phyloP scores from a whole-genome alignment of 73 alveolate species.

The Tetrahymena borealis region DNA sequence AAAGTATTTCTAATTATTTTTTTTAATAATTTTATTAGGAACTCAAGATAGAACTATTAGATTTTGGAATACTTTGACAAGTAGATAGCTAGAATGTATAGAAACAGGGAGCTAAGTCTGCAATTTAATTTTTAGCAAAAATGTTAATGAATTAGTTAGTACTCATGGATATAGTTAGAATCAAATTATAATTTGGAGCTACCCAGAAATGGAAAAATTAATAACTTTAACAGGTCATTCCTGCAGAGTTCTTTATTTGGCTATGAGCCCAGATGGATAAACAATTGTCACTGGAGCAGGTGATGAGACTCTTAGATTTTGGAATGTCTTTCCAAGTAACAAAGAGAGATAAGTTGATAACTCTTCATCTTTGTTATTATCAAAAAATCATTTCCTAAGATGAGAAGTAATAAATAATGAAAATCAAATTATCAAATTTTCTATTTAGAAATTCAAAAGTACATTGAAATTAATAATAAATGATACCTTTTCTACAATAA shows the following conservation, averaged over 20 bases:
- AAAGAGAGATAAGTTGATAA: not conserved
- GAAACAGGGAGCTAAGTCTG: slow-evolving; percentile 99
- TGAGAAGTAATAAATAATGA: not conserved
- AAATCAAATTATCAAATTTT: no score
- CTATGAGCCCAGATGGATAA: slow-evolving; percentile 94
- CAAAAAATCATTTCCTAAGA: not conserved
- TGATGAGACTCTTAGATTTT: slow-evolving; percentile 97
- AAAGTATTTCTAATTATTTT: not conserved
- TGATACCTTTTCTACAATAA: no score
- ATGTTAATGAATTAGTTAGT: slow-evolving; percentile 90
- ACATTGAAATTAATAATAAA: no score
- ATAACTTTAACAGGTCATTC: slow-evolving; percentile 82
- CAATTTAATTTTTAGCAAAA: slow-evolving; percentile 91
- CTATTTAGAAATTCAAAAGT: no score
- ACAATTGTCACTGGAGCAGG: slow-evolving; percentile 97
- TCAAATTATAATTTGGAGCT: slow-evolving; percentile 89
- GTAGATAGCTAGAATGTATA: slow-evolving; percentile 51
- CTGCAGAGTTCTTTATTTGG: slow-evolving; percentile 82
- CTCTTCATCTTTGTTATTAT: not conserved
- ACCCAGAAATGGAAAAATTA: slow-evolving; percentile 87
- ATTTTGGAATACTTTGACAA: slow-evolving; percentile 95
- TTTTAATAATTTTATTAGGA: not conserved
- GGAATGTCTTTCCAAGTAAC: slow-evolving; percentile 84
- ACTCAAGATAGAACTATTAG: slow-evolving; percentile 97
- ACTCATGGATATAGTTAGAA: slow-evolving; percentile 98